Evolutionary conservation across 805 yeast genomes (phyloP).

Genomic region (Ogataea pini): DNA sequence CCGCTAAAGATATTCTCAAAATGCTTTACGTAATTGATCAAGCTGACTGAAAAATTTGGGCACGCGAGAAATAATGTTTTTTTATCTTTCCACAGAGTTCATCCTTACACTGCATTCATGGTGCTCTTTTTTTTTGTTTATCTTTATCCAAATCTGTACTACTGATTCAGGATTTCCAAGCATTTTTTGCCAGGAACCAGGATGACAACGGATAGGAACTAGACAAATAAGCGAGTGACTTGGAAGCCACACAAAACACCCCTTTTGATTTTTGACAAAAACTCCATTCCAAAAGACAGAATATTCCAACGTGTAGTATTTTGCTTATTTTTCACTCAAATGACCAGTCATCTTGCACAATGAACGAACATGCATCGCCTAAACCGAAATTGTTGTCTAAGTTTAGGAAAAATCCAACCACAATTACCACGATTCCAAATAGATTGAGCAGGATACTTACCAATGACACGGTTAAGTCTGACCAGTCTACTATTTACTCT

Average conservation of each 20-base stretch:
- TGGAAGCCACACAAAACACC: not conserved
- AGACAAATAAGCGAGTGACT: not conserved
- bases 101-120: conserved; percentile 5
- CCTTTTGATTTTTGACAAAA: not conserved
- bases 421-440: conserved; percentile 10
- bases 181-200: not conserved
- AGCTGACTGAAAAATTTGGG: too few relatives aligned
- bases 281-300: too few relatives aligned
- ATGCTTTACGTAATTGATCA: not conserved
- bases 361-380: conserved; percentile 5
- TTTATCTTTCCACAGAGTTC: not conserved
- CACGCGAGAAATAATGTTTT: too few relatives aligned
- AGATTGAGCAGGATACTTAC: conserved; percentile 13
- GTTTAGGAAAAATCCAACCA: conserved; percentile 19
- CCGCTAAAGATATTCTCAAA: too few relatives aligned
- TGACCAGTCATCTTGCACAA: conserved; percentile 4
- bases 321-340: not conserved
- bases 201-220: not conserved
- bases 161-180: not conserved
- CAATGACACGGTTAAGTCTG: conserved; percentile 20
- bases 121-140: conserved; percentile 3
- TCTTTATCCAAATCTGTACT: conserved; percentile 6
- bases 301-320: too few relatives aligned
- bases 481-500: conserved; percentile 21
- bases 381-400: conserved; percentile 18